Conservation (phyloP, 2,329 filamentous ascomycete species). For the Fusarium torulosum region DNA sequence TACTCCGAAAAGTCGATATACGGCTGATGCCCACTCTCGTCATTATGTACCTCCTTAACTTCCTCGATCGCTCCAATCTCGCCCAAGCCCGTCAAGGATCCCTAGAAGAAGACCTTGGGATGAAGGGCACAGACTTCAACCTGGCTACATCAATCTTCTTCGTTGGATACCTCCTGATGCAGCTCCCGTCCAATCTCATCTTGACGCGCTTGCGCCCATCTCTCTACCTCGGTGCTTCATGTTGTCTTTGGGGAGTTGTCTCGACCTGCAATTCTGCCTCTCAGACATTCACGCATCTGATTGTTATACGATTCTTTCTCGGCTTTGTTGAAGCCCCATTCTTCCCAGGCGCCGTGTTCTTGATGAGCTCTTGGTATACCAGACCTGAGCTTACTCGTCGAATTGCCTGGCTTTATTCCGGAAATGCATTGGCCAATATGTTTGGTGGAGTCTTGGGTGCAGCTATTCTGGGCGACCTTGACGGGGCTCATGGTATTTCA, state of each 20-base stretch:
- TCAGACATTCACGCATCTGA: constrained; percentile 56
- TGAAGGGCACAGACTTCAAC: constrained; percentile 69
- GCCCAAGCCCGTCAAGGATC: constrained; percentile 67
- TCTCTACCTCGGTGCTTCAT: constrained; percentile 63
- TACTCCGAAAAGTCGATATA: constrained; percentile 65
- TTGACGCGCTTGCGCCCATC: constrained; percentile 67
- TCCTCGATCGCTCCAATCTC: constrained; percentile 66
- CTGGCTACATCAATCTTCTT: constrained; percentile 72
- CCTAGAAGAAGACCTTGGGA: constrained; percentile 65
- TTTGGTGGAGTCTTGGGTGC: constrained; percentile 66
- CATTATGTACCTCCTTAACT: constrained; percentile 69
- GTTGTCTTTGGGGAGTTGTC: constrained; percentile 57
- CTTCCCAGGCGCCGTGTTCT: constrained; percentile 62
- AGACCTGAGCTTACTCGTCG: constrained; percentile 65
- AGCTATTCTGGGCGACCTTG: constrained; percentile 60
- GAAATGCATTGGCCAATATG: constrained; percentile 65
- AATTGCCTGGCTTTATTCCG: constrained; percentile 69
- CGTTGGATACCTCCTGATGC: constrained; percentile 71
- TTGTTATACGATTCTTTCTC: constrained; percentile 62
- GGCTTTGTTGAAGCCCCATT: constrained; percentile 62
- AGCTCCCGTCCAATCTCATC: constrained; percentile 71
- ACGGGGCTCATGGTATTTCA: constrained; percentile 62
- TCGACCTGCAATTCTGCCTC: constrained; percentile 62
- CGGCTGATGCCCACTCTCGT: constrained; percentile 65
- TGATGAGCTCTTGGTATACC: constrained; percentile 62